Evolutionary conservation across 108 stramenopile species (phyloP), one percentile per base, ranked within the genome.

Genomic region (Discostella stelligeroides): DNA sequence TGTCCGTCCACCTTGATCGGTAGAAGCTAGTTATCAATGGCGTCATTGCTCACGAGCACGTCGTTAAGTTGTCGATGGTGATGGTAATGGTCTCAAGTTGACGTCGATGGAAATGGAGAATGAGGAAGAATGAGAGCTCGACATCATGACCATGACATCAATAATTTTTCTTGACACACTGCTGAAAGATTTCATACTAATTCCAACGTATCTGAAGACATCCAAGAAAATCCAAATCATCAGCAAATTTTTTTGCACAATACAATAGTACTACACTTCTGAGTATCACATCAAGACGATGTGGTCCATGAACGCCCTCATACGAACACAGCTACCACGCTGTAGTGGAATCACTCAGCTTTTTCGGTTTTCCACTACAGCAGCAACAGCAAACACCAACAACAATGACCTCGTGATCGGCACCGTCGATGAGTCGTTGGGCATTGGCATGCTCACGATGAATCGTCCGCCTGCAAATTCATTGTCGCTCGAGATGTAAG

Each of bases 381-480:
- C 53, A 25, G 25, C 2, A 54, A 25, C 53, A 54, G 25, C 27
- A 8, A 50, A 11, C 49, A 25, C 49, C 53, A 54, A 28, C 53
- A 54, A 28, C 27, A 49, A 79, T 70, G 51, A 59, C 51, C 49
- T 86, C 13, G 88, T 91, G 14, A 17, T 63, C 34, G 83, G 72
- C 21, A 70, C 54, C 29, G 55, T 85, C 25, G 46, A 90, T 55
- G 84, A 79, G 30, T 72, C 79, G 20, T 59, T 63, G 10, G 66
- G 78, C 3, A 72, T 96, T 1, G 89, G 89, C 7, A 78, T 79
- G 7, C 41, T 96, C 25, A 76, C 83, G 7, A 82, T 96, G 85
- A 84, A 92, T 81, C 76, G 86, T 4, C 75, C 84, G 34, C 95
- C 95, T 1, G 95, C 90, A 17, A 96, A 96, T 67, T 85, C 92